A percentile compares a stretch with the other conserved stretches of the same genome.
These are phyloP conservation scores for Arthroderma uncinatum DNA, from an alignment of 2,329 filamentous ascomycete genomes.

Conservation along the genomic window DNA sequence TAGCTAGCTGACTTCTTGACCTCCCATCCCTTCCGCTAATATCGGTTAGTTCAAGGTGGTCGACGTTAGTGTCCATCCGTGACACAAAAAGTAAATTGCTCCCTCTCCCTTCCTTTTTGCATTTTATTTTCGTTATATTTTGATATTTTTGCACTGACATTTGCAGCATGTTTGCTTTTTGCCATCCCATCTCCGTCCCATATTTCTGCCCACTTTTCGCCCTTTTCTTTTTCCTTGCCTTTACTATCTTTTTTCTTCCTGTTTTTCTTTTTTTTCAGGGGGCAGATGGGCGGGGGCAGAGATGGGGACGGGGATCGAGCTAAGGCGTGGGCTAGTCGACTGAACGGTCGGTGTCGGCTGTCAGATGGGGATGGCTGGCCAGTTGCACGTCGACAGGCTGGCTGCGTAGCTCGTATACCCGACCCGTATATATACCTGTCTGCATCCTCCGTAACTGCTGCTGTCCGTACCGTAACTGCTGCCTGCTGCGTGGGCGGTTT, in stretches of 20 bases:
- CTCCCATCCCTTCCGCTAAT: neutral
- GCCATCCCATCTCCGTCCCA: neutral
- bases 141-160: neutral
- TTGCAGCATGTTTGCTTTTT: neutral
- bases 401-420: neutral
- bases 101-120: neutral
- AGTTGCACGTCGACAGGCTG: neutral
- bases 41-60: neutral
- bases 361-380: neutral
- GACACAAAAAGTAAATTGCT: slow-evolving; percentile 3
- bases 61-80: slow-evolving; percentile 2
- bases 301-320: neutral
- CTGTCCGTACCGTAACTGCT: too few relatives aligned
- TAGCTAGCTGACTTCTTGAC: neutral
- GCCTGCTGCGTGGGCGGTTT: too few relatives aligned
- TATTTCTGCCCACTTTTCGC: neutral
- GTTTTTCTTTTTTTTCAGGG: slow-evolving; percentile 1
- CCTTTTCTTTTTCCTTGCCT: neutral
- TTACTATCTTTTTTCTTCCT: neutral
- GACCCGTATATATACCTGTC: neutral
- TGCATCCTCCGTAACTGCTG: too few relatives aligned
- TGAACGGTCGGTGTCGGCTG: slow-evolving; percentile 2
- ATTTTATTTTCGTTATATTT: neutral
- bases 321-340: neutral
- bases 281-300: neutral